Conservation (phyloP, 768 basidiomycete species). For the Pleurotus citrinopileatus region DNA sequence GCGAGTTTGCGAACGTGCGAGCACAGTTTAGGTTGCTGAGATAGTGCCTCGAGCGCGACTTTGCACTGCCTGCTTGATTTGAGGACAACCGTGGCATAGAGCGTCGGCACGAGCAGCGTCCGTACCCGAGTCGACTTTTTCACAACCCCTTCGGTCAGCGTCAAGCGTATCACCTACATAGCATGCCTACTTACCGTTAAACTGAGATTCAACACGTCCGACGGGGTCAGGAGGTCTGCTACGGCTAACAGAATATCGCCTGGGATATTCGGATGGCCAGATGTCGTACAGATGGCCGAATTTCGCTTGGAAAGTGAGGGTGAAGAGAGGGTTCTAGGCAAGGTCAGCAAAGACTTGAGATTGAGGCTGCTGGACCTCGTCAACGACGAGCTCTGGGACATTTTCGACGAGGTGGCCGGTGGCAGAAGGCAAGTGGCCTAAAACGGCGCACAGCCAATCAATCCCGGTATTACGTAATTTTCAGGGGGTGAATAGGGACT, state of each 20-base stretch:
- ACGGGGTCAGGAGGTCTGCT: slow-evolving; percentile 3
- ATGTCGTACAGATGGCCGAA: background rate
- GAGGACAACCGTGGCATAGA: slow-evolving; percentile 43
- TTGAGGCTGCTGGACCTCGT: background rate
- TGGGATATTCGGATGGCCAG: background rate
- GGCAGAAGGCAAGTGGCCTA: background rate
- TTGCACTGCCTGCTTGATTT: slow-evolving; percentile 40
- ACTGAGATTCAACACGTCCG: slow-evolving; percentile 7
- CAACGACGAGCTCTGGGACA: background rate
- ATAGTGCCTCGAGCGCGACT: slow-evolving; percentile 34
- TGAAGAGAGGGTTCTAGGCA: background rate
- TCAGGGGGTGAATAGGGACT: too few species aligned
- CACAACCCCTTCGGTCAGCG: background rate
- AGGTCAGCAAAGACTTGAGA: background rate
- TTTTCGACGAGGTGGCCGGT: background rate
- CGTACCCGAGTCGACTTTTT: background rate
- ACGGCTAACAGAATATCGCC: slow-evolving; percentile 1
- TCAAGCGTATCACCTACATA: background rate
- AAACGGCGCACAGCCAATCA: too few species aligned
- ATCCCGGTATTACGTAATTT: too few species aligned
- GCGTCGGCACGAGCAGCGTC: slow-evolving; percentile 10
- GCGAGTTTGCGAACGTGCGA: slow-evolving; percentile 38
- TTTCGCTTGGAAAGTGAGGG: background rate
- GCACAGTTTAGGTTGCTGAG: slow-evolving; percentile 31
- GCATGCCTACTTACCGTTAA: background rate